A percentile compares a stretch with the other conserved stretches of the same genome.
Evolutionary conservation across 208 protist genomes (phyloP).

Genomic region (Leishmania martiniquensis): DNA sequence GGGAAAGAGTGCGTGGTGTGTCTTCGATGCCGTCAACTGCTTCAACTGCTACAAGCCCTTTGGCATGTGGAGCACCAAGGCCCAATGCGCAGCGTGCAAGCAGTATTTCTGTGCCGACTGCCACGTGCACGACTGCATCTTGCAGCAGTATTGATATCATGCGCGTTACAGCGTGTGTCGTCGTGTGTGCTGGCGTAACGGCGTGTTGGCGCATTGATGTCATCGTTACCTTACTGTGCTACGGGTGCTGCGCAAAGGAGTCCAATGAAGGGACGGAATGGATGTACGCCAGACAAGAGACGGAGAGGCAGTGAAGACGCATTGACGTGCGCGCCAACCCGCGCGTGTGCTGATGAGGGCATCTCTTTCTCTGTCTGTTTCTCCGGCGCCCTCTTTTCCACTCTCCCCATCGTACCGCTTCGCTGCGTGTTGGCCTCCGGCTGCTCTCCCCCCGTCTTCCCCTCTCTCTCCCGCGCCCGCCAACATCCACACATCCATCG

Average conservation of each 20-base stretch:
- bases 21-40: conserved; percentile 47
- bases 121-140: conserved; percentile 27
- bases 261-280: too few species aligned
- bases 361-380: neutral
- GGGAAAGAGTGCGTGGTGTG: conserved; percentile 38
- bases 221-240: neutral
- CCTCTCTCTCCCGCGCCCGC: conserved; percentile 1
- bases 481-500: neutral
- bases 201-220: neutral
- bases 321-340: neutral
- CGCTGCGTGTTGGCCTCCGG: neutral
- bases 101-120: conserved; percentile 48
- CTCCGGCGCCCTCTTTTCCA: neutral
- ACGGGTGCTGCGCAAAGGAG: neutral
- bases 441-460: too few species aligned
- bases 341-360: too few species aligned
- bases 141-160: conserved; percentile 14
- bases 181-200: neutral
- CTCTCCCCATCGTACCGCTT: neutral
- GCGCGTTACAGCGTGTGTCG: neutral
- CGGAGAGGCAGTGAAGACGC: neutral
- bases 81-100: conserved; percentile 34
- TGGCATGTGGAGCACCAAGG: conserved; percentile 33
- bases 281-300: neutral
- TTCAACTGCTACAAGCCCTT: conserved; percentile 50